phyloP scores from a whole-genome alignment of 768 basidiomycete species.

The Pisolithus tinctorius region DNA sequence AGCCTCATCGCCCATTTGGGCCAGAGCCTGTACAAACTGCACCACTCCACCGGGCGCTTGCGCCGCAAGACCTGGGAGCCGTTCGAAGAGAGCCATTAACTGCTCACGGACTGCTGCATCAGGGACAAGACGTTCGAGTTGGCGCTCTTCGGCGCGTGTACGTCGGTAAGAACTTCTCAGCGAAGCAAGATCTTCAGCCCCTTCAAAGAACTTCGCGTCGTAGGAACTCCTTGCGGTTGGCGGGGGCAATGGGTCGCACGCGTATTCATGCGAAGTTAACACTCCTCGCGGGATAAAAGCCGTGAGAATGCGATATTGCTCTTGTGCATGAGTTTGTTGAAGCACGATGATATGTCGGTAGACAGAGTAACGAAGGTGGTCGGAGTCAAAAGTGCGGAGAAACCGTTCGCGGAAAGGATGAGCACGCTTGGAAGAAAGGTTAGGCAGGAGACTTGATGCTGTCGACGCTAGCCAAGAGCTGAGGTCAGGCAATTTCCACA shows the following conservation, averaged over 20 bases:
- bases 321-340: constrained; percentile 45
- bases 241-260: constrained; percentile 88
- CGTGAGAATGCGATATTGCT: constrained; percentile 41
- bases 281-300: constrained; percentile 65
- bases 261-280: constrained; percentile 46
- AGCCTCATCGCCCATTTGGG: constrained; percentile 49
- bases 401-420: constrained; percentile 23
- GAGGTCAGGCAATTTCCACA: constrained; percentile 75
- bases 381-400: constrained; percentile 33
- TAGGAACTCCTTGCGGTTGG: constrained; percentile 52
- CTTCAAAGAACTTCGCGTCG: constrained; percentile 68
- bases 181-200: constrained; percentile 44
- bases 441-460: constrained; percentile 33
- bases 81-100: constrained; percentile 56
- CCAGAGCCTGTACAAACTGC: constrained; percentile 53
- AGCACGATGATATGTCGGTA: constrained; percentile 78
- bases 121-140: constrained; percentile 50
- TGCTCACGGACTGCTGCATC: constrained; percentile 53
- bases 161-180: constrained; percentile 29
- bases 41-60: constrained; percentile 62
- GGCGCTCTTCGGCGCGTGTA: constrained; percentile 41
- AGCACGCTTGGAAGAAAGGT: constrained; percentile 25
- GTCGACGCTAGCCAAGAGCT: constrained; percentile 67
- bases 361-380: constrained; percentile 42
- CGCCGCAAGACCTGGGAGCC: constrained; percentile 44